Base-by-base conservation (phyloP, 83 land plant species). In the Larix sibirica region DNA sequence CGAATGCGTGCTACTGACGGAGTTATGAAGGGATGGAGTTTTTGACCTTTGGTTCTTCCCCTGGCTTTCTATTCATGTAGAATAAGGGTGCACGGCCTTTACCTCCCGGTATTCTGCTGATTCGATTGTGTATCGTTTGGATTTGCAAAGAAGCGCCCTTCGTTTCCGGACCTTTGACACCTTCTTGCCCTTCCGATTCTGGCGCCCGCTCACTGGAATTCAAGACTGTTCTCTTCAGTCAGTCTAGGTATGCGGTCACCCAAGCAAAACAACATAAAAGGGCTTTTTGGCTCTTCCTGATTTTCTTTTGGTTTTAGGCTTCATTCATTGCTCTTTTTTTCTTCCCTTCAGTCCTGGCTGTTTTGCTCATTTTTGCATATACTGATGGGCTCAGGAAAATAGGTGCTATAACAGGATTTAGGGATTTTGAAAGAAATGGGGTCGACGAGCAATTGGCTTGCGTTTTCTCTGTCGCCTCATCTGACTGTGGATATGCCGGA, bases 381-480 rank as follows among this genome's bases (percentile, higher is more conserved):
- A 20, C 38, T 36, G 74, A 33, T 69, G 77, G 59, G 59, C 59
- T 56, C 59, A 56, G 59, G 59, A 56, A 56, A 56, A 56, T 56
- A 56, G 59, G 59, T 56, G 59, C 17, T 56, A 56, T 13, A 13
- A 56, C 59, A 13, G 16, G 59, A 56, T 56, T 56, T 56, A 56
- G 59, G 59, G 16, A 13, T 56, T 36, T 42, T 73, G 54, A 73
- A 20, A 13, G 59, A 56, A 77, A 89, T 88, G 89, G 64, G 80
- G 42, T 58, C 80, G 26, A 87, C 71, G 86, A 90, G 79, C 82
- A 86, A 91, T 84, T 92, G 94, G 94, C 80, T 92, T 44, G 92
- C 87, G 3, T 92, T 92, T 71, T 90, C 94, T 82, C 85, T 90
- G 33, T 86, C 94, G 64, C 85, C 93, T n/a, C 84, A 83, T 40